phyloP scores from a whole-genome alignment of 805 yeast genomes.

The Schwanniomyces yamadae region DNA sequence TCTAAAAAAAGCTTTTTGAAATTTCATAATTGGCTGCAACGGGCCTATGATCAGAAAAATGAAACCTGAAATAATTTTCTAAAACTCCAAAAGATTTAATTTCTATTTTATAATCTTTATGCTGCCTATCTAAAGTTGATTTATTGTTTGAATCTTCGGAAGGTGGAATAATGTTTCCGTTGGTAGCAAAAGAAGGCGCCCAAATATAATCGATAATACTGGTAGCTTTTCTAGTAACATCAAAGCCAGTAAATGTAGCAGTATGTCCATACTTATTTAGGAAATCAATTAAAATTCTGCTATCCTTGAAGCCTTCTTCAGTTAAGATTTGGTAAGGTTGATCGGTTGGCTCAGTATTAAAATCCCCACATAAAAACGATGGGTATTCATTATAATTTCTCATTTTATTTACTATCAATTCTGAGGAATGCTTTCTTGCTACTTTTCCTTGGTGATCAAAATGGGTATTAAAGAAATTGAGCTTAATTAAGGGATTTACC shows the following conservation, averaged over 20 bases:
- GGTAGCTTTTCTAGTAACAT: conserved; percentile 22
- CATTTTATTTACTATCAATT: conserved; percentile 36
- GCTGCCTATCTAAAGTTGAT: conserved; percentile 13
- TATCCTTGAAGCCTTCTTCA: conserved; percentile 37
- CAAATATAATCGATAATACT: conserved; percentile 47
- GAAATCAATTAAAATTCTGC: conserved; percentile 26
- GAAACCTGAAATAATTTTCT: conserved; percentile 30
- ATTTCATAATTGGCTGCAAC: conserved; percentile 23
- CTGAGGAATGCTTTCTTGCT: conserved; percentile 36
- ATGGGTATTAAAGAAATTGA: conserved; percentile 42
- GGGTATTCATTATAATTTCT: conserved; percentile 29
- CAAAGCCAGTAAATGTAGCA: conserved; percentile 52
- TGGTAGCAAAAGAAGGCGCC: conserved; percentile 30
- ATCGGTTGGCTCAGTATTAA: conserved; percentile 41
- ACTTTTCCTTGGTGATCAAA: conserved; percentile 39
- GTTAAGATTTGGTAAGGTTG: conserved; percentile 41
- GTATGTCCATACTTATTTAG: conserved; percentile 39
- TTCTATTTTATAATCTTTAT: conserved; percentile 22
- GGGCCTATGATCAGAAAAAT: conserved; percentile 44
- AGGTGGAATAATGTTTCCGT: conserved; percentile 4
- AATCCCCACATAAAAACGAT: conserved; percentile 42
- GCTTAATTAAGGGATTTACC: conserved; percentile 25
- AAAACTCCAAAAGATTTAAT: conserved; percentile 40
- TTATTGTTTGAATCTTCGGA: conserved; percentile 2
- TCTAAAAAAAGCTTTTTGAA: too few species aligned